Base-by-base conservation (phyloP, 2,329 filamentous ascomycete genomes). In the Hymenoscyphus repandus region DNA sequence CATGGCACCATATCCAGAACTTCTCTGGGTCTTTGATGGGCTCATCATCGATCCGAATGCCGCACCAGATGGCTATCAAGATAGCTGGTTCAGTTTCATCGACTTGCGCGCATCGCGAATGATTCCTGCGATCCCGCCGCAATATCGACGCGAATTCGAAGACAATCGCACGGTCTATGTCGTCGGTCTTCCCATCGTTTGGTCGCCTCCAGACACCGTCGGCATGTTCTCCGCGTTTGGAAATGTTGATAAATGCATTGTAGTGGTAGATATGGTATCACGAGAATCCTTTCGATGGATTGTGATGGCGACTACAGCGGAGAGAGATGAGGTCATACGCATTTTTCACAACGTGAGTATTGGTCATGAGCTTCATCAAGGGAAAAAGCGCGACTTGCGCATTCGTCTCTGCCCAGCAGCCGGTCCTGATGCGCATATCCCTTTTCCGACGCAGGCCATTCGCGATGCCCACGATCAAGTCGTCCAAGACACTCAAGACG, bases 281-380 rank as follows among this genome's bases (percentile, higher is more conserved):
- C 39, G 47, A 15, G 34, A 51, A 11, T 58, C 57, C 1, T 64
- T 63, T 39, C 56, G 60, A 27, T 64, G 60, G 57, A 47, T 61
- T 13, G 42, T 64, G 13, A 57, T 62, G 56, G 33, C 37, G 4
- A 54, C 50, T 12, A 32, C 22, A n/a, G 54, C 56, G 13, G 57
- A 58, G 15, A 54, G 56, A 15, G 36, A 49, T n/a, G 41, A 22
- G 9, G 53, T 53, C n/a, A 39, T 49, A 39, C 42, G 48, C 20
- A 15, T 31, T 2, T 13, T 60, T 11, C 52, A 61, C 47, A 54
- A 54, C 1, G 49, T 55, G 38, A 39, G 30, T 5, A 30, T 51
- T 44, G 32, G 47, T 33, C 47, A 33, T 38, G 18, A 18, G 9
- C 15, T 20, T 12, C 18, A 39, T 15, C 17, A 15, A 5, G 45